Evolutionary conservation across 2,329 filamentous ascomycete species (phyloP).

Genomic region (Sordariomycetes sp.): DNA sequence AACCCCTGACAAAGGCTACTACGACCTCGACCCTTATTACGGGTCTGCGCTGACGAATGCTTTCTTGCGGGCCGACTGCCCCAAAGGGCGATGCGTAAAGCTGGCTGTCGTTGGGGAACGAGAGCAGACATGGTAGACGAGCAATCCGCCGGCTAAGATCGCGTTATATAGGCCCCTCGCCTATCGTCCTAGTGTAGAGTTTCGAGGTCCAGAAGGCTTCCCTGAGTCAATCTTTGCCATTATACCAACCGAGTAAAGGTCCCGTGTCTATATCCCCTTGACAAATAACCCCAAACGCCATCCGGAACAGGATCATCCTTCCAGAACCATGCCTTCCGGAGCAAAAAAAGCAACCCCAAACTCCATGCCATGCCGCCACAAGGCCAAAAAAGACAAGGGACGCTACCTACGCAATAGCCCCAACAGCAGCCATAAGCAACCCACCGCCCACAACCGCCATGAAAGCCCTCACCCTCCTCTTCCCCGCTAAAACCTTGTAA

Average conservation of each 20-base stretch:
- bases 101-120: neutral
- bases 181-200: too few relatives aligned
- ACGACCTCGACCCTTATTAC: conserved; percentile 28
- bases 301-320: neutral
- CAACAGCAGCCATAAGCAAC: conserved; percentile 56
- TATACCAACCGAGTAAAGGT: neutral
- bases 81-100: conserved; percentile 12
- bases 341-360: neutral
- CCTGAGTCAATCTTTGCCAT: neutral
- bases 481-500: conserved; percentile 52
- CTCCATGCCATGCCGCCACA: conserved; percentile 2
- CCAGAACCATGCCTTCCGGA: neutral
- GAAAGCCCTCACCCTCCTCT: conserved; percentile 47
- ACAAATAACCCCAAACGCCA: neutral
- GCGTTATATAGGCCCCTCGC: too few relatives aligned
- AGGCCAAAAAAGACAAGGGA: neutral
- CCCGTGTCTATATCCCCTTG: neutral
- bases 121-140: too few relatives aligned
- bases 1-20: conserved; percentile 29
- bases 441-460: conserved; percentile 50
- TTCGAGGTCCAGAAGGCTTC: neutral
- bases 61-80: conserved; percentile 29
- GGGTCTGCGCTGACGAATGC: conserved; percentile 27
- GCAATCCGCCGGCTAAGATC: too few relatives aligned
- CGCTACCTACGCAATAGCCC: conserved; percentile 49